A percentile compares a stretch with the other conserved stretches of the same genome.
These are phyloP conservation scores for Elsinoe batatas DNA, from an alignment of 2,329 filamentous ascomycete species.

Conservation along the genomic window DNA sequence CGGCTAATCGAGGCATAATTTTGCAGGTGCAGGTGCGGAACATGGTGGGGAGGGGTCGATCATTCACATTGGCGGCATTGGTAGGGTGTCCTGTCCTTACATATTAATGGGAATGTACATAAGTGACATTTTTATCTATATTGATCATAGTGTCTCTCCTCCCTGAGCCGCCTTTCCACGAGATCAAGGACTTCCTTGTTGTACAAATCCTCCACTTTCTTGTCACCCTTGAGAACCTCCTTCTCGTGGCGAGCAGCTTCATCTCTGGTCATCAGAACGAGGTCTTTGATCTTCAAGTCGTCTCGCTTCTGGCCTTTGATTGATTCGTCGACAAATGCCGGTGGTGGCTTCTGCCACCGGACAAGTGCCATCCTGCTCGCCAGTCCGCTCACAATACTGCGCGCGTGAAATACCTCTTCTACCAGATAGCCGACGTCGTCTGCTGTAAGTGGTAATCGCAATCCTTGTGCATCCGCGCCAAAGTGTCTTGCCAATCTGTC, in stretches of 20 bases:
- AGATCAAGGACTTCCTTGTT: conserved; percentile 53
- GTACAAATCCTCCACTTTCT: conserved; percentile 63
- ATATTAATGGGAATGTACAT: not conserved
- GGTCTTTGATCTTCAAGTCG: conserved; percentile 55
- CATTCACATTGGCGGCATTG: not conserved
- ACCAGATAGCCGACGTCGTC: conserved; percentile 79
- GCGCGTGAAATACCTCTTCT: conserved; percentile 79
- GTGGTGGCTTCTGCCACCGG: conserved; percentile 62
- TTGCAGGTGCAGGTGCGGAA: not conserved
- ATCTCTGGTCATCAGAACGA: conserved; percentile 91
- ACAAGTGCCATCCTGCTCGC: conserved; percentile 69
- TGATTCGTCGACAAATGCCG: conserved; percentile 53
- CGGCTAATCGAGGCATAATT: not conserved
- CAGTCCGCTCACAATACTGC: conserved; percentile 73
- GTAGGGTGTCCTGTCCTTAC: not conserved
- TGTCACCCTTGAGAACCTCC: conserved; percentile 61
- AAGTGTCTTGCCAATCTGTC: conserved; percentile 58
- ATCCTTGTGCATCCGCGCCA: conserved; percentile 51
- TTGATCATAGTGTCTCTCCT: conserved; percentile 41
- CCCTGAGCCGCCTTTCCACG: conserved; percentile 57
- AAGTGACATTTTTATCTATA: not conserved
- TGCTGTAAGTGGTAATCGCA: conserved; percentile 68
- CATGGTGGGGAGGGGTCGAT: not conserved
- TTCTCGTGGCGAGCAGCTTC: conserved; percentile 73
- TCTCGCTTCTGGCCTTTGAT: conserved; percentile 69